Evolutionary conservation across 805 yeast species (phyloP).

Genomic region (Ogataea methanolica): DNA sequence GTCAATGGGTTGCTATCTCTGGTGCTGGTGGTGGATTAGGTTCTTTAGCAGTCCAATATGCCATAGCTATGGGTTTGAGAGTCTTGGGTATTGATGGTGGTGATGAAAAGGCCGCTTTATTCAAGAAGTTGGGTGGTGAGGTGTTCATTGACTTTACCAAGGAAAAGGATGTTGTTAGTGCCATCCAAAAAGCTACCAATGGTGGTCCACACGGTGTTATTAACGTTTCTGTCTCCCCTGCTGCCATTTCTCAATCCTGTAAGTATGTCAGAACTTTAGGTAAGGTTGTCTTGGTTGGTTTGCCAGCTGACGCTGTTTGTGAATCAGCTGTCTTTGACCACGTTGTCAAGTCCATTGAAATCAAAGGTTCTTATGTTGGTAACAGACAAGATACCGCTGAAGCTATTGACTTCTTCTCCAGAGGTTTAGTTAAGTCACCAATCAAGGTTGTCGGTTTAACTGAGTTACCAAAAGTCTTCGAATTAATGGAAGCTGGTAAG

Average conservation of each 20-base stretch:
- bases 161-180: constrained; percentile 38
- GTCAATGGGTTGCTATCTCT: constrained; percentile 74
- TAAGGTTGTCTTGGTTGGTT: constrained; percentile 60
- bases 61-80: constrained; percentile 69
- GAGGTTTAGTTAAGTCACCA: constrained; percentile 62
- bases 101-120: constrained; percentile 54
- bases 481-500: constrained; percentile 80
- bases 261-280: constrained; percentile 57
- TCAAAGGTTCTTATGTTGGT: constrained; percentile 85
- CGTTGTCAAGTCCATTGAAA: constrained; percentile 67
- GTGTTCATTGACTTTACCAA: constrained; percentile 51
- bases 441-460: constrained; percentile 76
- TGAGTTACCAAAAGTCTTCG: constrained; percentile 62
- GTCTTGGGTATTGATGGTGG: constrained; percentile 77
- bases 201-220: constrained; percentile 68
- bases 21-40: constrained; percentile 88
- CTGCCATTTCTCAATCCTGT: constrained; percentile 51
- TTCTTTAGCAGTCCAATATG: constrained; percentile 72
- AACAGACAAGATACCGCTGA: constrained; percentile 84
- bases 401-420: constrained; percentile 65
- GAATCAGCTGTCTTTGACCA: constrained; percentile 67
- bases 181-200: constrained; percentile 37
- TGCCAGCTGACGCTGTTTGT: constrained; percentile 78
- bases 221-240: constrained; percentile 57
- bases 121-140: constrained; percentile 58